Percentiles rank a stretch among this genome's conserved stretches.
These are phyloP conservation scores for Fraxinus dipetala DNA, from an alignment of 305 asterid species.

Conservation along the genomic window DNA sequence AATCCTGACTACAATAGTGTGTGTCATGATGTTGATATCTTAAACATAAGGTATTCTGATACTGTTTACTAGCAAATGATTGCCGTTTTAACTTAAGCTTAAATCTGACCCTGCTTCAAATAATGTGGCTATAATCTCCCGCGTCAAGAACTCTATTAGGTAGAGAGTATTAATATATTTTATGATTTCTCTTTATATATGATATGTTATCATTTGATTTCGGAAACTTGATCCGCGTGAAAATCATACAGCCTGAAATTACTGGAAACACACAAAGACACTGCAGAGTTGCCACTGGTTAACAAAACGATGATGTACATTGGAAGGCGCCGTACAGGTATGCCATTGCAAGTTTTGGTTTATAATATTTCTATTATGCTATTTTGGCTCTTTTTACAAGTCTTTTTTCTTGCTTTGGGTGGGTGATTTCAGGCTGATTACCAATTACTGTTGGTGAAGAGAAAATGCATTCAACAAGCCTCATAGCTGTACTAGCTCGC, in stretches of 20 bases:
- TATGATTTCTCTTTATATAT: not conserved
- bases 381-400: conserved; percentile 7
- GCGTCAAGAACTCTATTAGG: not conserved
- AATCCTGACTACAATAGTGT: not conserved
- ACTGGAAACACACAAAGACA: conserved; percentile 47
- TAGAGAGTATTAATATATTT: not conserved
- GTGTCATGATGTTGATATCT: not conserved
- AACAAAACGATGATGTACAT: conserved; percentile 78
- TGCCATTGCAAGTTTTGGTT: conserved; percentile 42
- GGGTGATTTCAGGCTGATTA: conserved; percentile 41
- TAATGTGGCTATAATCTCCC: not conserved
- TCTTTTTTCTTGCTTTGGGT: conserved; percentile 18
- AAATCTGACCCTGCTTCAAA: not conserved
- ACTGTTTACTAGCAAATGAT: not conserved
- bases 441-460: conserved; percentile 26
- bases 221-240: not conserved
- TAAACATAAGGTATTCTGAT: not conserved
- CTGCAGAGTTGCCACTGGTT: conserved; percentile 80
- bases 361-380: conserved; percentile 4
- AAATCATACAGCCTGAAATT: conserved; percentile 58
- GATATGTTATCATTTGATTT: not conserved
- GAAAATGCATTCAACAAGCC: conserved; percentile 16
- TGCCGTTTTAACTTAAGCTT: not conserved
- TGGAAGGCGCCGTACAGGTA: conserved; percentile 52
- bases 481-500: conserved; percentile 4